Base-by-base conservation (phyloP, 768 basidiomycete species). In the Goffeauzyma gilvescens region DNA sequence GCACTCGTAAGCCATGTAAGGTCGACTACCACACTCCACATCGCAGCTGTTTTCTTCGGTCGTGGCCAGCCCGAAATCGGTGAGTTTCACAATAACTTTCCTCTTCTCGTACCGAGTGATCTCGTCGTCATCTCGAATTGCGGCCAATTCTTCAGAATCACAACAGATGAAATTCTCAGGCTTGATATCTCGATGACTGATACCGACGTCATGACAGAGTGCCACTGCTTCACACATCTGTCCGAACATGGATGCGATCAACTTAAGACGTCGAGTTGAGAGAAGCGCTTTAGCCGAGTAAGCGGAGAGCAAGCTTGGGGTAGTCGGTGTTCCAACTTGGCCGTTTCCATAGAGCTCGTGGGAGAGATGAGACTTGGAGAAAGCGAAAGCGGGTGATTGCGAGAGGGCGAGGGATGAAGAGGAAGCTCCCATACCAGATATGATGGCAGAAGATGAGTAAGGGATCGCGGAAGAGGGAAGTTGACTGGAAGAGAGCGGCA, bases 161-260 rank as follows among this genome's bases (percentile, higher is more conserved):
- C 60, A 64, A 44, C 61, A 63, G 40, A 66, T 66, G 43, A 66
- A 65, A 67, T 96, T 95, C 69, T 96, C 90, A 0, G 90, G 90
- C 68, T 98, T 98, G 73, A 98, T 95, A 65, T 98, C 90, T 48
- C 90, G 76, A 61, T 98, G 90, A 59, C 79, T 85, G 48, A 98
- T 81, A 27, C 78, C 78, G 48, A 79, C 76, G 14, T 78, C 78
- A 60, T 98, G 90, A 66, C 90, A 95, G 5, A 80, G 76, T 3
- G 84, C 83, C 10, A 98, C 89, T 32, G 90, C 89, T 50, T 89
- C 84, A 60, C 90, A 96, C 90, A 98, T 98, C 67, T 96, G 93
- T 15, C 75, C 70, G 65, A 98, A 96, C 90, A 98, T 98, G 60
- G 82, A 79, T 3, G 87, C 77, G 57, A 98, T 86, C 52, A 98